Percentiles rank a stretch among this genome's conserved stretches.
phyloP scores from a whole-genome alignment of 805 yeast species.

The Torulaspora indica region DNA sequence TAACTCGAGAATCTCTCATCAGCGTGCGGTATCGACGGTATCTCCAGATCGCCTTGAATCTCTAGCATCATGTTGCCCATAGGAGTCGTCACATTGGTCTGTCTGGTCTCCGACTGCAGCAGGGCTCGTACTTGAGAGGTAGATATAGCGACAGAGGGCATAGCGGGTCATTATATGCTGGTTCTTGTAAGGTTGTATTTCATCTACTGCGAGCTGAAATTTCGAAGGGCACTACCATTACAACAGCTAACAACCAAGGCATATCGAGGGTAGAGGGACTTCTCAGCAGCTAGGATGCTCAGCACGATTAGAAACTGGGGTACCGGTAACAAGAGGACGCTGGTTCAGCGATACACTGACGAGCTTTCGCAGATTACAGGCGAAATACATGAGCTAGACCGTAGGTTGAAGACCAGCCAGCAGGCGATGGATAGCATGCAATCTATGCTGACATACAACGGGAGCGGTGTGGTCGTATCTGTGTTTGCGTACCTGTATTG shows the following conservation, averaged over 20 bases:
- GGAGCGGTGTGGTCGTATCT: constrained; percentile 11
- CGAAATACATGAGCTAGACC: constrained; percentile 28
- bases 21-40: constrained; percentile 39
- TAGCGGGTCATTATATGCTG: constrained; percentile 3
- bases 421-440: constrained; percentile 17
- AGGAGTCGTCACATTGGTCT: constrained; percentile 38
- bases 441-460: constrained; percentile 20
- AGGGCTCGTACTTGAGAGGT: constrained; percentile 22
- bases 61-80: constrained; percentile 59
- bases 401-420: constrained; percentile 21
- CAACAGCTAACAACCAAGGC: not conserved
- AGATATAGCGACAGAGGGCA: constrained; percentile 31
- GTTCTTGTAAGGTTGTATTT: not conserved
- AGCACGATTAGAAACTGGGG: constrained; percentile 14
- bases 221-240: constrained; percentile 2
- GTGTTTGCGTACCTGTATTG: constrained; percentile 9
- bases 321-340: constrained; percentile 13
- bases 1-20: constrained; percentile 19
- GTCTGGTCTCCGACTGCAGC: constrained; percentile 16
- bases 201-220: constrained; percentile 1
- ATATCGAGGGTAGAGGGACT: not conserved
- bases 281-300: constrained; percentile 13
- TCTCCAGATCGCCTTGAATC: constrained; percentile 66
- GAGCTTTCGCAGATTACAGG: constrained; percentile 29
- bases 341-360: constrained; percentile 29